Evolutionary conservation across 2,329 filamentous ascomycete species (phyloP), one percentile per base, ranked within the genome.

Genomic region (Aureobasidium namibiae): DNA sequence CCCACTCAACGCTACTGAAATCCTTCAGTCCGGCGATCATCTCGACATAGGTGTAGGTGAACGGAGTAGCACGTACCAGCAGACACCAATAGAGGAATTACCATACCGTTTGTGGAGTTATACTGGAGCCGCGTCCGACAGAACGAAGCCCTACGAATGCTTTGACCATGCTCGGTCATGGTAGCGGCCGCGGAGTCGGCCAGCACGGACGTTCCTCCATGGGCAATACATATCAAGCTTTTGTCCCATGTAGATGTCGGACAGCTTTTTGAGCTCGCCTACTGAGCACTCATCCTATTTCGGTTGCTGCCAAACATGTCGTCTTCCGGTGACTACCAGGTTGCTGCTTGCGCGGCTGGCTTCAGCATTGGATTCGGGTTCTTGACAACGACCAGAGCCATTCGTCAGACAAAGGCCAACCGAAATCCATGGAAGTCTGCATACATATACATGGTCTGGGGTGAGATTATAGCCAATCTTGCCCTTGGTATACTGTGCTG

Each of bases 401-500:
- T 68, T 34, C 69, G 68, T 63, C 73, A 75, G 63, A 73, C 71
- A 1, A 60, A 14, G 16, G 48, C 46, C n/a, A 60, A 60, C 45
- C 33, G 14, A 18, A 26, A 33, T 26, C 56, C 56, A 7, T 31
- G 16, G 14, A 31, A 44, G 7, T 41, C 34, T 23, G 34, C 24
- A 6, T 61, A 61, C 18, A 57, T 80, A 0, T 75, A 73, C 68
- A 74, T 80, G 74, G 73, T 80, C 53, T 80, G 77, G 78, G 78
- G 53, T 1, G 53, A 56, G 63, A 69, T 79, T 2, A 1, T 69
- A 1, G 74, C 75, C 3, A 78, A 73, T 14, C 66, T 76, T 10
- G 62, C 69, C 8, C 78, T 80, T 67, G 72, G 69, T 6, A 60
- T 77, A 21, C 70, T 78, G 42, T 68, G 68, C 61, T 74, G 63